Percentiles rank a stretch among this genome's conserved stretches.
Conservation (phyloP, 495 filamentous ascomycete species). For the Bathelium albidoporum region DNA sequence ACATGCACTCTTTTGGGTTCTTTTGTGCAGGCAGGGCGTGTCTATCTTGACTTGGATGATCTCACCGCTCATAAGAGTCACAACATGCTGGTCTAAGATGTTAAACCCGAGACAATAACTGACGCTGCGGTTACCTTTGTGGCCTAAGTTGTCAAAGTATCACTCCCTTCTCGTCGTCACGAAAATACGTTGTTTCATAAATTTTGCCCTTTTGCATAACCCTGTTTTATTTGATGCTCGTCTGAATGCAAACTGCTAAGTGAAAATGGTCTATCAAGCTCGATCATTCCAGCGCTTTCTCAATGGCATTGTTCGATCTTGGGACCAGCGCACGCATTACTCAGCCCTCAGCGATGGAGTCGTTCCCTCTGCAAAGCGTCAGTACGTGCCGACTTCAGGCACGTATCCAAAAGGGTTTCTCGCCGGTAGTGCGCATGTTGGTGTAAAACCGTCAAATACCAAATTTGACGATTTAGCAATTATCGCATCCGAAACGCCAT, state of each 20-base stretch:
- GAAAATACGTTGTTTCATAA: not conserved
- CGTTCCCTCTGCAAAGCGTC: constrained; percentile 43
- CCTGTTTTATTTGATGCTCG: not conserved
- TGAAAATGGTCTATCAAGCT: constrained; percentile 7
- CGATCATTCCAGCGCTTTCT: constrained; percentile 9
- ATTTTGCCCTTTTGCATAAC: not conserved
- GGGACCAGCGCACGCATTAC: constrained; percentile 25
- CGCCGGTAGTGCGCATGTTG: constrained; percentile 79
- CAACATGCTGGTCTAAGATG: not conserved
- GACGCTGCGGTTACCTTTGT: not conserved
- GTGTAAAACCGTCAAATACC: constrained; percentile 86
- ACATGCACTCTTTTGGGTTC: too few species aligned
- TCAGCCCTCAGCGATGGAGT: constrained; percentile 29
- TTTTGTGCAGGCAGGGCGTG: too few species aligned
- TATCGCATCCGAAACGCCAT: constrained; percentile 76
- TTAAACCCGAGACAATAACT: not conserved
- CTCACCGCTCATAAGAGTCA: not conserved
- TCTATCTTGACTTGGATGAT: not conserved
- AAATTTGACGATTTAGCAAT: constrained; percentile 82
- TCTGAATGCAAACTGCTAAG: not conserved
- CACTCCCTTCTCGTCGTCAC: not conserved
- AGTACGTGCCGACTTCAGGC: constrained; percentile 77
- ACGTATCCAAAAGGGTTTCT: constrained; percentile 85
- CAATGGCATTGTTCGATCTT: not conserved
- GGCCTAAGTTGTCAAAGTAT: not conserved